Base-by-base conservation (phyloP, 257 asterid genomes). In the Lithospermum erythrorhizon region DNA sequence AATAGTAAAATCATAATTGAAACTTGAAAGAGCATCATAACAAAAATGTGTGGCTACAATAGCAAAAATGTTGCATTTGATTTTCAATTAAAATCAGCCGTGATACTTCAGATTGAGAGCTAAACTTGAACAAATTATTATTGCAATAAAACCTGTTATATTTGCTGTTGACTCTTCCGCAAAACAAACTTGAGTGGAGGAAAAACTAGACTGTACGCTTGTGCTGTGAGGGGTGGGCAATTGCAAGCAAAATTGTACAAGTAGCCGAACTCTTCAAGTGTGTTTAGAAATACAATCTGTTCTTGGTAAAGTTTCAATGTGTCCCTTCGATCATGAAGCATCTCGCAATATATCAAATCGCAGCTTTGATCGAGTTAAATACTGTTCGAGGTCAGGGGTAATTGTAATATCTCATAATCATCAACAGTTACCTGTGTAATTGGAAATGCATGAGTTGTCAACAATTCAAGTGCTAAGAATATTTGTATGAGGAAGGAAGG, bases 381-480 rank as follows among this genome's bases (percentile, higher is more conserved):
- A 73, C 59, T 78, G 73, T 80, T 91, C 17, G 73, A 77, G 61
- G 76, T 87, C 65, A 79, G 89, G 54, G 99, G 99, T 58, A 93
- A 66, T 32, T 75, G 58, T 70, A 93, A 79, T 79, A 76, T 89
- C 3, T 75, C 88, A 53, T 57, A 78, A 81, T 93, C 99, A 54
- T 76, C 94, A 9, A 89, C 96, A 10, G 73, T 75, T 60, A 81
- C 87, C 99, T 93, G 87, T 67, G 45, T 53, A 63, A 21, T 62
- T 68, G 32, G 63, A 65, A 19, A 29, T 32, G 58, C 25, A 49
- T 56, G 49, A 59, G 61, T 22, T 41, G 63, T 58, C 30, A 68
- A 55, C 25, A 62, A 47, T 45, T 62, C 23, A 18, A 53, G 32
- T 32, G 55, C 3, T 48, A 5, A 76, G 18, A 30, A 19, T 25